phyloP scores from a whole-genome alignment of 306 rosid species.

The Medicago ruthenica region DNA sequence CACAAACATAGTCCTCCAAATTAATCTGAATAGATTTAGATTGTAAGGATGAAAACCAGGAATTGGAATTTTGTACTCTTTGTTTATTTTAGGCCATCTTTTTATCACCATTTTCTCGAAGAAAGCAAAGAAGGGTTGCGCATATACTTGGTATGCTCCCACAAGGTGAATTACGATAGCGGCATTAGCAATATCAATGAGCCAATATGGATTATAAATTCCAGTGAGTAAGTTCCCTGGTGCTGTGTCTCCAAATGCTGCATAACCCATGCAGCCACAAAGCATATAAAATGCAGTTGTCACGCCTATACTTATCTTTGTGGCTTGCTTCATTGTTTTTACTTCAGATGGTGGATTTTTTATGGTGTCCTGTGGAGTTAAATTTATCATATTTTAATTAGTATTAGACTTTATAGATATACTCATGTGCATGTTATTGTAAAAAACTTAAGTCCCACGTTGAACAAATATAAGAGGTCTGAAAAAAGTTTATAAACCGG shows the following conservation, averaged over 20 bases:
- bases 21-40: slow-evolving; percentile 62
- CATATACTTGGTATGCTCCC: slow-evolving; percentile 82
- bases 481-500: background rate
- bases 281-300: slow-evolving; percentile 73
- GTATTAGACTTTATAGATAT: background rate
- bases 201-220: slow-evolving; percentile 74
- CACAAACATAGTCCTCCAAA: slow-evolving; percentile 72
- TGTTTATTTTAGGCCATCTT: slow-evolving; percentile 51
- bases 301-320: slow-evolving; percentile 54
- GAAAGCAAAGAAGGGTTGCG: slow-evolving; percentile 76
- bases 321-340: slow-evolving; percentile 76
- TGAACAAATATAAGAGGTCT: background rate
- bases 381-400: background rate
- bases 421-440: background rate
- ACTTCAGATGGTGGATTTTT: slow-evolving; percentile 79
- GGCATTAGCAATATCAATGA: slow-evolving; percentile 70
- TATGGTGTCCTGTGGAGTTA: slow-evolving; percentile 62
- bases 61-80: slow-evolving; percentile 49
- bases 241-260: slow-evolving; percentile 69
- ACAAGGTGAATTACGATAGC: slow-evolving; percentile 78
- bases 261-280: slow-evolving; percentile 81
- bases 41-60: slow-evolving; percentile 49
- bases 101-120: slow-evolving; percentile 51
- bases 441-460: background rate
- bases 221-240: slow-evolving; percentile 84